Base-by-base conservation (phyloP, 2,329 filamentous ascomycete genomes). In the Juglanconis sp. region DNA sequence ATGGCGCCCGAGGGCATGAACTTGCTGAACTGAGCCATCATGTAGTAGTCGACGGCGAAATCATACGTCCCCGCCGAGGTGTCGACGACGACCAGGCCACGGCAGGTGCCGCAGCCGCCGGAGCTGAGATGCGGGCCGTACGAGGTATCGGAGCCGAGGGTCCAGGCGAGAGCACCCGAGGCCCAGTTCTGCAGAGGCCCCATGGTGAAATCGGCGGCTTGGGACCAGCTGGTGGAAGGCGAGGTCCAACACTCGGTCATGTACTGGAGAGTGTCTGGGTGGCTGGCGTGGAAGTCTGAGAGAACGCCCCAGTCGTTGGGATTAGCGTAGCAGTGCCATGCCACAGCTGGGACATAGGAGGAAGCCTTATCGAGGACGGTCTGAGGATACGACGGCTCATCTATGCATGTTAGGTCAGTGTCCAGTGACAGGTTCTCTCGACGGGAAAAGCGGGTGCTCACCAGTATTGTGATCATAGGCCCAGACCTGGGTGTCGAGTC, bases 81-180 rank as follows among this genome's bases (percentile, higher is more conserved):
- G 71, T 87, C 81, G 61, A 87, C 74, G 4, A 81, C 81, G 50
- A 86, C 81, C 5, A 87, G 76, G 9, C 85, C 85, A 1, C 73
- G 74, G 68, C 78, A 81, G 9, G 69, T 70, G 30, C 62, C 64
- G 67, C 78, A 81, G 5, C 73, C 74, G 36, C 72, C 72, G 42
- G 74, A 74, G 9, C 71, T 66, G 31, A 79, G 70, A 56, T 76
- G 73, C 1, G 79, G 79, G 2, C 77, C 78, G 61, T 75, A 75
- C 11, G 70, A 68, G n/a, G 69, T 71, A 68, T 77, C 74, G 6
- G 76, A 77, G 1, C 74, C 78, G 42, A 81, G 70, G 0, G 75
- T 75, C 78, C 78, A 80, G 61, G 77, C 76, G 34, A 77, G 69
- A 50, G 74, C 69, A 17, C 77, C 78, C 46, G 73, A 69, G 17